Evolutionary conservation across 192 early-diverging fungal genomes (phyloP).

Genomic region (Coemansia sp.): DNA sequence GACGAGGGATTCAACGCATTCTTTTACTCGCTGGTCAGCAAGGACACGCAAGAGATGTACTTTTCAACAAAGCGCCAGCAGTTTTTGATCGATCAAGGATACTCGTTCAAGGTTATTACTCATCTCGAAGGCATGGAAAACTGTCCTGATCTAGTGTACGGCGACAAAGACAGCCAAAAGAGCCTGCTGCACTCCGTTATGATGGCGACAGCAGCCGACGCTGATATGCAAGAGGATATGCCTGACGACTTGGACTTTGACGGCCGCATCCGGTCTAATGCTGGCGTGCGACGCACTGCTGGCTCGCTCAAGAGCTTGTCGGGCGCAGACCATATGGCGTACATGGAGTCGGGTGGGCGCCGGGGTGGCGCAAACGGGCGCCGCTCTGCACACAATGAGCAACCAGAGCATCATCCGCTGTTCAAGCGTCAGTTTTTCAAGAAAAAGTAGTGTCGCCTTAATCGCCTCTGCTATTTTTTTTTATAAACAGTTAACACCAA

Average conservation of each 20-base stretch:
- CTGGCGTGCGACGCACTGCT: slow-evolving; percentile 55
- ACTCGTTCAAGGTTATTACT: slow-evolving; percentile 99
- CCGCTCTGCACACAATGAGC: slow-evolving; percentile 42
- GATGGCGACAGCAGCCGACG: slow-evolving; percentile 65
- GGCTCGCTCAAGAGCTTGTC: slow-evolving; percentile 58
- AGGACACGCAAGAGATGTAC: slow-evolving; percentile 98
- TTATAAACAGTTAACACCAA: too few species aligned
- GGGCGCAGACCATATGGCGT: too few species aligned
- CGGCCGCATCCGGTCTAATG: slow-evolving; percentile 26
- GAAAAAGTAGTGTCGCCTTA: slow-evolving; percentile 35
- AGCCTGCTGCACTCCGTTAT: slow-evolving; percentile 84
- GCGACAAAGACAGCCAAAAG: slow-evolving; percentile 71
- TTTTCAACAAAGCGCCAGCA: slow-evolving; percentile 98
- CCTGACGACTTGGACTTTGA: slow-evolving; percentile 62
- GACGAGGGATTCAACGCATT: slow-evolving; percentile 95
- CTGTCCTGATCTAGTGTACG: slow-evolving; percentile 74
- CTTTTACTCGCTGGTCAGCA: slow-evolving; percentile 98
- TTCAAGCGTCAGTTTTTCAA: slow-evolving; percentile 67
- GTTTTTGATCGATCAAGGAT: slow-evolving; percentile 99
- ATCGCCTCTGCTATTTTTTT: neutral
- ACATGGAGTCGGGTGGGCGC: too few species aligned
- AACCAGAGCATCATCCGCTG: slow-evolving; percentile 62
- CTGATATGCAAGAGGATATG: slow-evolving; percentile 62
- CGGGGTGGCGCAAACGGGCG: slow-evolving; percentile 26
- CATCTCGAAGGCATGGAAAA: slow-evolving; percentile 90